These are phyloP conservation scores for Raddia distichophylla DNA, from an alignment of 176 grass and related monocot species.

Conservation along the genomic window DNA sequence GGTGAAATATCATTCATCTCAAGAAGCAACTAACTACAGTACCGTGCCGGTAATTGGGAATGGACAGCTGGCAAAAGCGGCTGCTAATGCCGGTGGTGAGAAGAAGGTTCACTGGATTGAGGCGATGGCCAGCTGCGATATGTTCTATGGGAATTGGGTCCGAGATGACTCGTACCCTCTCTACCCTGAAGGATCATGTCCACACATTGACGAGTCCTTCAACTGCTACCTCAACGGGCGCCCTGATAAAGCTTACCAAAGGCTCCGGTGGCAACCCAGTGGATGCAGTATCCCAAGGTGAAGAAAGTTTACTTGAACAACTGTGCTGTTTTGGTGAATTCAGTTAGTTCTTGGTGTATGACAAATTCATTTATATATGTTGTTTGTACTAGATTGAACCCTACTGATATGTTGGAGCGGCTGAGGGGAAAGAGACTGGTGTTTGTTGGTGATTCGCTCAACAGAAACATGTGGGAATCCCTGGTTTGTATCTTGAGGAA, in stretches of 20 bases:
- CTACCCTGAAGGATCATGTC: conserved; percentile 77
- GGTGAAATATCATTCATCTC: conserved; percentile 25
- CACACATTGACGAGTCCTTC: conserved; percentile 89
- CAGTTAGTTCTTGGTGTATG: conserved; percentile 1
- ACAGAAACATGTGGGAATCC: conserved; percentile 99
- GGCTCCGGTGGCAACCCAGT: conserved; percentile 84
- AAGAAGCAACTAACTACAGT: conserved; percentile 21
- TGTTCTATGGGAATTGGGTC: conserved; percentile 85
- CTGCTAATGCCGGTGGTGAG: conserved; percentile 19
- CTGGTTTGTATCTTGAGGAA: conserved; percentile 75
- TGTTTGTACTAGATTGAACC: conserved; percentile 61
- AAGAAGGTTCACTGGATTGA: conserved; percentile 59
- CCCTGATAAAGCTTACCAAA: conserved; percentile 74
- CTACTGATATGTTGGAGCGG: conserved; percentile 70
- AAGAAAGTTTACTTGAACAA: conserved; percentile 22
- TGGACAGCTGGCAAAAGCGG: neutral
- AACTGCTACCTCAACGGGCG: conserved; percentile 86
- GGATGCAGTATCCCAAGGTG: conserved; percentile 93
- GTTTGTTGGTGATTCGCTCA: conserved; percentile 93
- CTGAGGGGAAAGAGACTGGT: conserved; percentile 83
- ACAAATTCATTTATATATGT: conserved; percentile 35
- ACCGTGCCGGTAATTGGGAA: conserved; percentile 25
- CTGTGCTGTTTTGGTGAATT: conserved; percentile 18
- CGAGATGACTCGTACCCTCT: conserved; percentile 83
- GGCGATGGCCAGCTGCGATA: conserved; percentile 72